Base-by-base conservation (phyloP, 2,329 filamentous ascomycete genomes). In the Mariannaea sp. region DNA sequence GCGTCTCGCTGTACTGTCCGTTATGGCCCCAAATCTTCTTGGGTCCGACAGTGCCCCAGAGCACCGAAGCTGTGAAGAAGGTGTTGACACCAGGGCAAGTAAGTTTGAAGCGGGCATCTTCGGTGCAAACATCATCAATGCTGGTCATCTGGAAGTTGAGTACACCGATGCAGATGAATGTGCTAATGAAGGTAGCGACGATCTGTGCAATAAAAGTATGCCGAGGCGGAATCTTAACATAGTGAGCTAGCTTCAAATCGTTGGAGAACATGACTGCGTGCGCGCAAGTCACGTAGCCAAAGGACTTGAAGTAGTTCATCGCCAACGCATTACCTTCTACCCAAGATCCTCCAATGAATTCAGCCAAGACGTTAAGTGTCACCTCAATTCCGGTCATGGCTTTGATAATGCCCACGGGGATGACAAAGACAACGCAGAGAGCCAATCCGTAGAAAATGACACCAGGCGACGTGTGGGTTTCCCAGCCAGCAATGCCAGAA, bases 161-260 rank as follows among this genome's bases (percentile, higher is more conserved):
- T 1, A 82, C 75, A 12, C 75, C 78, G 3, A 77, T 75, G 56
- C 76, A 79, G 35, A 81, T 75, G 39, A 82, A 71, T 1, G 77
- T 80, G 41, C 77, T 79, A 16, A 82, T 68, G 16, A 84, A 71
- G 2, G 80, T 85, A 27, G 82, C 81, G 8, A 80, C 71, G 64
- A 85, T 80, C 67, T 86, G 83, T 1, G 81, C 82, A 17, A 74
- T 70, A 59, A 86, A 86, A 3, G 82, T 81, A 24, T 83, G 77
- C 9, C 80, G 77, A 0, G 83, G 83, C 5, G 83, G 82, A 14
- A 86, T 83, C 71, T 84, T 84, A 70, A 82, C 76, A 67, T 84
- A 84, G 57, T 79, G 77, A 7, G 76, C 77, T 12, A 79, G 74
- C 65, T 79, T 79, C 29, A 77, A 65, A 57, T 77, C 77, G 58